Percentiles rank a stretch among this genome's conserved stretches.
Conservation (phyloP, 2,329 filamentous ascomycete genomes). For the Fusarium secorum region DNA sequence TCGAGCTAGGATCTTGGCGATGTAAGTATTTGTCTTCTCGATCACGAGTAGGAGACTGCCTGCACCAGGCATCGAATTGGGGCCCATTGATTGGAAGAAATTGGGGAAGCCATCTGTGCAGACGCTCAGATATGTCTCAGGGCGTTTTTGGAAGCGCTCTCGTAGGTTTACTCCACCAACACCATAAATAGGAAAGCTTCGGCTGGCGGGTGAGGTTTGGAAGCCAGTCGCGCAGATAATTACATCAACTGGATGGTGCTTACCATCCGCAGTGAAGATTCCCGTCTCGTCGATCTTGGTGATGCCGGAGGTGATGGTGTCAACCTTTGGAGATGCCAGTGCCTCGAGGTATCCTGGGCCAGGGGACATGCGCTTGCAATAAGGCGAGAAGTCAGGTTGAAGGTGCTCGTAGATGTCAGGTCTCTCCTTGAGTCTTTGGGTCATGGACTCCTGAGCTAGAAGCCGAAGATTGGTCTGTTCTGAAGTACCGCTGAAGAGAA, state of each 20-base stretch:
- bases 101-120: slow-evolving; percentile 18
- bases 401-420: slow-evolving; percentile 9
- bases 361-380: slow-evolving; percentile 12
- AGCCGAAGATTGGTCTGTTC: background rate
- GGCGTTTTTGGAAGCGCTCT: slow-evolving; percentile 10
- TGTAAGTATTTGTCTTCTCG: slow-evolving; percentile 12
- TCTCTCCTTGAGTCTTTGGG: background rate
- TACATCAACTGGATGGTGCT: background rate
- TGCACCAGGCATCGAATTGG: background rate
- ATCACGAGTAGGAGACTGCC: background rate
- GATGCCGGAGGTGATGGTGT: slow-evolving; percentile 1
- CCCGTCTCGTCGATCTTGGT: background rate
- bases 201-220: slow-evolving; percentile 2
- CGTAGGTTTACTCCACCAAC: background rate
- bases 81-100: slow-evolving; percentile 12
- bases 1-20: background rate
- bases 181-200: slow-evolving; percentile 18
- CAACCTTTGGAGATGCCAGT: slow-evolving; percentile 2
- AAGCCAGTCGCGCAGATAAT: slow-evolving; percentile 11
- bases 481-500: background rate
- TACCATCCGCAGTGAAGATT: background rate
- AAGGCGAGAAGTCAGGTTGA: slow-evolving; percentile 1
- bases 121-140: slow-evolving; percentile 15
- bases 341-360: slow-evolving; percentile 10
- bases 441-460: background rate